Percentiles rank a stretch among this genome's conserved stretches.
Conservation (phyloP, 176 grass and related monocot genomes). For the Hordeum marinum region DNA sequence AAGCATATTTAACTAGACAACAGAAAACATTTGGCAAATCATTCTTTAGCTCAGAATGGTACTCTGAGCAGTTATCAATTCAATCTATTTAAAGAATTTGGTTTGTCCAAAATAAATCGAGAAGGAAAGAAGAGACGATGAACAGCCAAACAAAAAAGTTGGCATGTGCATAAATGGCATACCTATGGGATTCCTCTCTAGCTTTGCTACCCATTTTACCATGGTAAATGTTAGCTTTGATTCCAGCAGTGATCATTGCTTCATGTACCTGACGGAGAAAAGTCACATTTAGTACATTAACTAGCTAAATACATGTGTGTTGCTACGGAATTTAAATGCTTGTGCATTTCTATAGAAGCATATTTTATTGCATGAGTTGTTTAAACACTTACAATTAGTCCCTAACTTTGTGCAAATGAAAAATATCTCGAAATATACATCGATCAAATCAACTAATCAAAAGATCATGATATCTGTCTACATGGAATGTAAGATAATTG, state of each 20-base stretch:
- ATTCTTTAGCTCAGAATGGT: neutral
- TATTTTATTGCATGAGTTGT: neutral
- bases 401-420: neutral
- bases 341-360: neutral
- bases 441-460: neutral
- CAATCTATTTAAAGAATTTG: conserved; percentile 1
- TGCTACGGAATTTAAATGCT: neutral
- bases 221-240: conserved; percentile 78
- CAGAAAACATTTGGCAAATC: neutral
- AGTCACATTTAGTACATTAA: neutral
- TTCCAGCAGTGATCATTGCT: conserved; percentile 71
- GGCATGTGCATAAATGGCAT: conserved; percentile 3
- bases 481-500: neutral
- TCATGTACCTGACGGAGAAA: conserved; percentile 51
- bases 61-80: neutral
- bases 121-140: conserved; percentile 3
- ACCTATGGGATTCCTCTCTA: conserved; percentile 88
- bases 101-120: neutral
- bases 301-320: neutral
- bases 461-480: neutral
- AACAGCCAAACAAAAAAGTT: conserved; percentile 17
- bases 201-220: conserved; percentile 77
- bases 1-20: conserved; percentile 15
- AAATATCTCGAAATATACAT: neutral
- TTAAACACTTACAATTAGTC: neutral